A percentile compares a stretch with the other conserved stretches of the same genome.
Conservation (phyloP, 192 early-diverging fungal genomes). For the Mortierella claussenii region DNA sequence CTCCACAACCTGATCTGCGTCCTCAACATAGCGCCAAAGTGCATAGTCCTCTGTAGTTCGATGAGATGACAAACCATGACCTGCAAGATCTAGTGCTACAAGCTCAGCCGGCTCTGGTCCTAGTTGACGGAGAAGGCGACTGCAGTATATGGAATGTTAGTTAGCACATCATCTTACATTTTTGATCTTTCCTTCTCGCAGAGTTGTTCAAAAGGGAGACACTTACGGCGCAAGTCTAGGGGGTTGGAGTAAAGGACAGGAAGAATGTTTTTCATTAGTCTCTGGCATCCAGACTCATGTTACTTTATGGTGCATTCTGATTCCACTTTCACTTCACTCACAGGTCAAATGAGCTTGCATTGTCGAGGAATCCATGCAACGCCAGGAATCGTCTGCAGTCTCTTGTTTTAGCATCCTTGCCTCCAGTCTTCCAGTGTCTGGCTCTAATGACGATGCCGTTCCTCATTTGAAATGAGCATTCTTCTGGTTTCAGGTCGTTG, state of each 20-base stretch:
- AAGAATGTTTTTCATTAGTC: conserved; percentile 2
- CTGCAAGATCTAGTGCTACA: conserved; percentile 38
- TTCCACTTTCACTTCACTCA: conserved; percentile 9
- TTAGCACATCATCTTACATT: not conserved
- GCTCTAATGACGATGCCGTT: conserved; percentile 34
- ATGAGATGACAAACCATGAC: conserved; percentile 42
- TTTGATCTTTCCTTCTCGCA: too few species aligned
- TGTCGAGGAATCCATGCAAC: conserved; percentile 47
- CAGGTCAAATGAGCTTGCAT: conserved; percentile 42
- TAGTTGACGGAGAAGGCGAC: conserved; percentile 26
- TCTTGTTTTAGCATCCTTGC: not conserved
- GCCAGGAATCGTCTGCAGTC: conserved; percentile 43
- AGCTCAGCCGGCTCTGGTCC: conserved; percentile 45
- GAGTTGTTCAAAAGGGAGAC: not conserved
- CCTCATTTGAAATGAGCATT: conserved; percentile 22
- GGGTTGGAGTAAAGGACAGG: not conserved
- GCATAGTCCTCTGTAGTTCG: conserved; percentile 37
- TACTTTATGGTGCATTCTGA: too few species aligned
- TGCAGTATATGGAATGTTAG: too few species aligned
- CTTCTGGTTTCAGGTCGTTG: not conserved
- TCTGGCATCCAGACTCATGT: too few species aligned
- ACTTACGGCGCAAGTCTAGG: conserved; percentile 20
- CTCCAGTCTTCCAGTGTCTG: conserved; percentile 35
- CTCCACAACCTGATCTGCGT: conserved; percentile 29
- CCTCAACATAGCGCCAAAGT: conserved; percentile 44